Percentiles rank a stretch among this genome's conserved stretches.
Evolutionary conservation across 768 basidiomycete genomes (phyloP).

Genomic region (Phlebiopsis flavidoalba): DNA sequence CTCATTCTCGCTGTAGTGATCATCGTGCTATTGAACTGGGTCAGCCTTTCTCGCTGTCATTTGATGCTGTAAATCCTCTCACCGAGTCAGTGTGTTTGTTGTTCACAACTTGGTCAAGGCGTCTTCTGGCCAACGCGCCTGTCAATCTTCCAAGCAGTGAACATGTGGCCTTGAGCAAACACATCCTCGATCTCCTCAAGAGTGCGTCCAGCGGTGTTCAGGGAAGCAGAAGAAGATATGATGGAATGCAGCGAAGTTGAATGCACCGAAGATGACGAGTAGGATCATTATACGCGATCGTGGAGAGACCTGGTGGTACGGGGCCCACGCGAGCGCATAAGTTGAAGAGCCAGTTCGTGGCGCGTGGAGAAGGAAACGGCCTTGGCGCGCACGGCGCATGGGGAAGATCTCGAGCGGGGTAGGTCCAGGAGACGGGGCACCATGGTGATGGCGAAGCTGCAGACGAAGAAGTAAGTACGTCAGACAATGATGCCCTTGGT

Average conservation of each 20-base stretch:
- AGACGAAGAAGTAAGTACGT: conserved; percentile 75
- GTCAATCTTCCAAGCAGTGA: conserved; percentile 66
- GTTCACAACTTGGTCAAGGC: conserved; percentile 42
- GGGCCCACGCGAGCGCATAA: conserved; percentile 72
- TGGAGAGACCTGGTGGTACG: conserved; percentile 63
- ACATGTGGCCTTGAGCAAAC: conserved; percentile 63
- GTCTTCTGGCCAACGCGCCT: conserved; percentile 60
- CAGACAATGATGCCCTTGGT: conserved; percentile 74
- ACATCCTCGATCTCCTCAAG: conserved; percentile 80
- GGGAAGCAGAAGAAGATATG: conserved; percentile 80
- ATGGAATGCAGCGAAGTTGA: conserved; percentile 70
- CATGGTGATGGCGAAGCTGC: conserved; percentile 68
- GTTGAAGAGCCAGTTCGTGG: conserved; percentile 46
- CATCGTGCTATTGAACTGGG: background rate
- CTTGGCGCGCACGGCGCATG: conserved; percentile 61
- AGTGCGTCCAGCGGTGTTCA: conserved; percentile 65
- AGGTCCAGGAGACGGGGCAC: conserved; percentile 59
- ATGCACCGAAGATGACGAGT: conserved; percentile 75
- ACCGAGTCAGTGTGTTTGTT: background rate
- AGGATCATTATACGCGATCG: conserved; percentile 71
- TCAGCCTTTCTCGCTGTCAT: background rate
- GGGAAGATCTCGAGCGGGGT: conserved; percentile 71
- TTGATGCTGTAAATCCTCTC: background rate
- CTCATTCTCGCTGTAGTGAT: conserved; percentile 6
- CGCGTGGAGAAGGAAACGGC: conserved; percentile 43